Base-by-base conservation (phyloP, 2,329 filamentous ascomycete species). In the Neofusicoccum sp. region DNA sequence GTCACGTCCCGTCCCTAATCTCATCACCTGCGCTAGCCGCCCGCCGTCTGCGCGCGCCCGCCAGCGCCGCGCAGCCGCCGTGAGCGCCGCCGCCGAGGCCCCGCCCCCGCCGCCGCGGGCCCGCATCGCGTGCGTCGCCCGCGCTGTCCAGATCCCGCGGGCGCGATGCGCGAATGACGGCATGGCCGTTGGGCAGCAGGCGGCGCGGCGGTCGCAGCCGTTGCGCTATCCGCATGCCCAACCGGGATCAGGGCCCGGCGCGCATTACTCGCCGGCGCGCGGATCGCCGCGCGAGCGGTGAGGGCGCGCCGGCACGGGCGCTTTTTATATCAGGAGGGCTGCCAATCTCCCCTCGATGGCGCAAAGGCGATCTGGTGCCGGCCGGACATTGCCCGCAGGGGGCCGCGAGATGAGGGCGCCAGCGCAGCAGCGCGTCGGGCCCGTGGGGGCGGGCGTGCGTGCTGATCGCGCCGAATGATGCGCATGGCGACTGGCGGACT, bases 401-500 rank as follows among this genome's bases (percentile, higher is more conserved):
- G 36, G n/a, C 16, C 29, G 31, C 16, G 36, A 3, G 54, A 16
- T n/a, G 3, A 41, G 22, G 31, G 14, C 3, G 54, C 54, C 54
- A 58, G 54, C 54, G 22, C 41, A 36, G 54, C 54, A 58, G 43
- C 50, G 50, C 50, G 50, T 41, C 50, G 50, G 54, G 33, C 54
- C 54, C 54, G 54, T 44, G 41, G 54, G 54, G 54, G 39, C 54
- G 54, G 54, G 31, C 54, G 54, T 58, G 47, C 45, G 62, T 59
- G 45, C 62, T 62, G 43, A 54, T 44, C 45, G 48, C 50, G 56
- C 34, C 41, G 61, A 63, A 63, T 58, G 59, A 62, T 62, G 59
- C 59, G 59, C 59, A 62, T 59, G 61, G 61, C 49, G 34, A 48
- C 43, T 64, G 52, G 39, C 54, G 54, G 54, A 44, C 43, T 44